Evolutionary conservation across 345 rosid genomes (phyloP).

Genomic region (Raphanus sativus): DNA sequence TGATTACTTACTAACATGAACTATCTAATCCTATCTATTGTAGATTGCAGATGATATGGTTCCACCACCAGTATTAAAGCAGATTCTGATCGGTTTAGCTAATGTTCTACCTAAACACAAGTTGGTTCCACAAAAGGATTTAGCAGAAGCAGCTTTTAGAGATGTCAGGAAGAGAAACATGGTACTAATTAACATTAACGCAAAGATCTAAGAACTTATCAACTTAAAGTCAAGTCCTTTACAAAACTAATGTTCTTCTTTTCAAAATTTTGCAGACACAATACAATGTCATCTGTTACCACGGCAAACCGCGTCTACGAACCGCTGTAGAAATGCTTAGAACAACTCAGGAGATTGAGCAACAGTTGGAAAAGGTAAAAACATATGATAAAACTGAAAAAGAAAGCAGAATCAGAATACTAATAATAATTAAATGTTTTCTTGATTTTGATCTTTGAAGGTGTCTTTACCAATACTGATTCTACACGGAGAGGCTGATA

Average conservation of each 20-base stretch:
- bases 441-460: constrained; percentile 37
- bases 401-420: background rate
- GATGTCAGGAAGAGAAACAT: constrained; percentile 58
- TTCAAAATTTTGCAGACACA: constrained; percentile 46
- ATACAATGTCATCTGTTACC: constrained; percentile 78
- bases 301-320: constrained; percentile 69
- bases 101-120: constrained; percentile 72
- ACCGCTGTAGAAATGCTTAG: constrained; percentile 81
- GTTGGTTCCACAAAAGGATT: constrained; percentile 84
- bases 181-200: constrained; percentile 49
- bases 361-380: constrained; percentile 58
- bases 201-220: background rate
- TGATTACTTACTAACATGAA: background rate
- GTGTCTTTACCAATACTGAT: constrained; percentile 80
- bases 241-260: background rate
- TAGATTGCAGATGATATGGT: constrained; percentile 90
- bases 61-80: constrained; percentile 60
- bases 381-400: background rate
- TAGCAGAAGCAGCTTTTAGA: constrained; percentile 79
- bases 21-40: background rate
- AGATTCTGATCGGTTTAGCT: constrained; percentile 71
- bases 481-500: constrained; percentile 85
- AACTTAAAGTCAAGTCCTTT: background rate
- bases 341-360: constrained; percentile 72
- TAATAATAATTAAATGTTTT: background rate